Conservation (phyloP, 2,329 filamentous ascomycete genomes). For the Colletotrichum neosansevieriae region DNA sequence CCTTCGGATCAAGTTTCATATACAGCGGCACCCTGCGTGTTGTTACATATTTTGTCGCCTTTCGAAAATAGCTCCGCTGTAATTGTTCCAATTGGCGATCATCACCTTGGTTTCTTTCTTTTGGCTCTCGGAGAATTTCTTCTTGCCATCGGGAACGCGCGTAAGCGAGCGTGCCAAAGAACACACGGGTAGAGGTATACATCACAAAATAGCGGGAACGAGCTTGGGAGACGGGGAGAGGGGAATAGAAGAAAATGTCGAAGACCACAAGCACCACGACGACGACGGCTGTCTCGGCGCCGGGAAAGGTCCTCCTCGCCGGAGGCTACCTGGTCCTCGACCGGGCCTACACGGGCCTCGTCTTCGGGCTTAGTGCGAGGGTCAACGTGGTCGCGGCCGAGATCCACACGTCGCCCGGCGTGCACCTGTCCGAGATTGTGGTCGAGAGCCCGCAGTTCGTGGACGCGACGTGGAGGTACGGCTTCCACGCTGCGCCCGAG, state of each 20-base stretch:
- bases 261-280: slow-evolving; percentile 52
- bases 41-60: no score
- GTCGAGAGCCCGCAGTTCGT: slow-evolving; percentile 94
- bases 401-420: slow-evolving; percentile 68
- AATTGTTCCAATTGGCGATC: slow-evolving; percentile 5
- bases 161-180: neutral
- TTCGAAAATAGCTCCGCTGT: neutral
- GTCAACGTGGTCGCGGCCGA: slow-evolving; percentile 73
- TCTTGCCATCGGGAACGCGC: neutral
- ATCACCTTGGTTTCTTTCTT: neutral
- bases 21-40: neutral
- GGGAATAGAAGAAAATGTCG: slow-evolving; percentile 12
- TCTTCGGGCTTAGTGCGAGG: slow-evolving; percentile 75
- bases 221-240: neutral
- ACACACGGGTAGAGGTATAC: no score
- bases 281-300: slow-evolving; percentile 80
- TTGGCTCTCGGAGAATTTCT: neutral
- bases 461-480: slow-evolving; percentile 89
- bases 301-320: slow-evolving; percentile 94
- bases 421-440: slow-evolving; percentile 78
- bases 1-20: neutral
- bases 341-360: slow-evolving; percentile 81
- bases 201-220: no score
- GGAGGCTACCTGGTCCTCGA: slow-evolving; percentile 97
- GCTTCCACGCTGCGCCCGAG: slow-evolving; percentile 76